Conservation (phyloP, 768 basidiomycete genomes). For the Leccinum rimulosum region DNA sequence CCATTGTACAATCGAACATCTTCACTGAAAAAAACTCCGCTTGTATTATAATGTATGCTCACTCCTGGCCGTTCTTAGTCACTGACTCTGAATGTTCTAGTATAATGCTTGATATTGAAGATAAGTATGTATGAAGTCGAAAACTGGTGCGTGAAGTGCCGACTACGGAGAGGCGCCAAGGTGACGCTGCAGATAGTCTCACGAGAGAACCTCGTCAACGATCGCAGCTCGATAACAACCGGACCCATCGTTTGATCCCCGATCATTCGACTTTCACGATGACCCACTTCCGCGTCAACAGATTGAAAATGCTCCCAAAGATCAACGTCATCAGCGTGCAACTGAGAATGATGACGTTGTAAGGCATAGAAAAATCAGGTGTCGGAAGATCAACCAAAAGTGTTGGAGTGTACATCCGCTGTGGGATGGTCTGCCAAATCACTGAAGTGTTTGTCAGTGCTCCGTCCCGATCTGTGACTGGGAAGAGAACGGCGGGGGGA, state of each 20-base stretch:
- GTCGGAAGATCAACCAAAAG: constrained; percentile 93
- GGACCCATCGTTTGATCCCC: not conserved
- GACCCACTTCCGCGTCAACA: constrained; percentile 80
- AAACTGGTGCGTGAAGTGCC: not conserved
- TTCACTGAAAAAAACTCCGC: not conserved
- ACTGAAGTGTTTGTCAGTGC: constrained; percentile 2
- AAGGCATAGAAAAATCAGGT: constrained; percentile 99
- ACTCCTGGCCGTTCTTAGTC: not conserved
- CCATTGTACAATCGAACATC: not conserved
- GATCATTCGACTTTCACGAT: constrained; percentile 37
- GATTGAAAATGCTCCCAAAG: constrained; percentile 91
- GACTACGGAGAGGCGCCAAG: not conserved
- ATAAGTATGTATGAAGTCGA: not conserved
- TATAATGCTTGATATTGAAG: not conserved
- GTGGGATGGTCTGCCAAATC: constrained; percentile 9
- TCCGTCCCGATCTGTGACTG: constrained; percentile 10
- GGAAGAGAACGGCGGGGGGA: constrained; percentile 77
- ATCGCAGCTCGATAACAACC: not conserved
- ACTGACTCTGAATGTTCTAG: not conserved
- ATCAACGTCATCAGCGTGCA: constrained; percentile 89
- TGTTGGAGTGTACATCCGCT: constrained; percentile 71
- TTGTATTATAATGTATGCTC: not conserved
- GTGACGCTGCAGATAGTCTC: not conserved
- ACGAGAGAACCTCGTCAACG: not conserved
- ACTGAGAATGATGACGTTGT: constrained; percentile 98